Evolutionary conservation across 164 flowering plant species (phyloP).

Genomic region (Dillenia turbinata): DNA sequence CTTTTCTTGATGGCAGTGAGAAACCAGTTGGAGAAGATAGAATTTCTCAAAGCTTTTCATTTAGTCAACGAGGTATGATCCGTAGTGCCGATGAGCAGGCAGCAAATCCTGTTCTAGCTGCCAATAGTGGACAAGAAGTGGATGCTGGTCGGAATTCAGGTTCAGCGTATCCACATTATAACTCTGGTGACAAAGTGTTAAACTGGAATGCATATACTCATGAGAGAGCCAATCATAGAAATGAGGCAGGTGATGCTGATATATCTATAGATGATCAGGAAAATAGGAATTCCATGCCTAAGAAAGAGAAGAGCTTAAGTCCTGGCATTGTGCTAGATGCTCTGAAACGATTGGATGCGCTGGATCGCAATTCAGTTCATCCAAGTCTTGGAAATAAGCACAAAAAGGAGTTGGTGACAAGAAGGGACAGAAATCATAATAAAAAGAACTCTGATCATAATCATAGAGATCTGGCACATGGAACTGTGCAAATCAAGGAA

Average conservation of each 20-base stretch:
- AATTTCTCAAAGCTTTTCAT: slow-evolving; percentile 21
- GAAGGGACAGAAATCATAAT: slow-evolving; percentile 14
- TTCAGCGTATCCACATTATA: slow-evolving; percentile 14
- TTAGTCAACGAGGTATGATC: slow-evolving; percentile 13
- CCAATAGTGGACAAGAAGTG: slow-evolving; percentile 11
- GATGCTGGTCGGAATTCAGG: slow-evolving; percentile 16
- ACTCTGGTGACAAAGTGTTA: slow-evolving; percentile 7
- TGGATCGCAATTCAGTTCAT: slow-evolving; percentile 16
- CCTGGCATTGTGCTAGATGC: slow-evolving; percentile 20
- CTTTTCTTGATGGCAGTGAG: slow-evolving; percentile 66
- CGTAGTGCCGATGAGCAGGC: slow-evolving; percentile 16
- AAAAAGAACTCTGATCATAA: slow-evolving; percentile 22
- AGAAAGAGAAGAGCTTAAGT: slow-evolving; percentile 23
- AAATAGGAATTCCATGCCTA: slow-evolving; percentile 12
- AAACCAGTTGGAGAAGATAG: slow-evolving; percentile 24
- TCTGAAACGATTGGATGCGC: slow-evolving; percentile 6
- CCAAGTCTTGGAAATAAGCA: slow-evolving; percentile 20
- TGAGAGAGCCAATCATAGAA: slow-evolving; percentile 10
- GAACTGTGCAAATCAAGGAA: slow-evolving; percentile 26
- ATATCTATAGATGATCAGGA: slow-evolving; percentile 23
- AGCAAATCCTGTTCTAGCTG: slow-evolving; percentile 21
- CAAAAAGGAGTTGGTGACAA: slow-evolving; percentile 17
- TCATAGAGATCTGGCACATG: slow-evolving; percentile 8
- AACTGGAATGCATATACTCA: slow-evolving; percentile 20
- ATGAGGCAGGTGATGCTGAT: slow-evolving; percentile 26